Evolutionary conservation across 2,329 filamentous ascomycete species (phyloP).

Genomic region (Phialophora verrucosa): DNA sequence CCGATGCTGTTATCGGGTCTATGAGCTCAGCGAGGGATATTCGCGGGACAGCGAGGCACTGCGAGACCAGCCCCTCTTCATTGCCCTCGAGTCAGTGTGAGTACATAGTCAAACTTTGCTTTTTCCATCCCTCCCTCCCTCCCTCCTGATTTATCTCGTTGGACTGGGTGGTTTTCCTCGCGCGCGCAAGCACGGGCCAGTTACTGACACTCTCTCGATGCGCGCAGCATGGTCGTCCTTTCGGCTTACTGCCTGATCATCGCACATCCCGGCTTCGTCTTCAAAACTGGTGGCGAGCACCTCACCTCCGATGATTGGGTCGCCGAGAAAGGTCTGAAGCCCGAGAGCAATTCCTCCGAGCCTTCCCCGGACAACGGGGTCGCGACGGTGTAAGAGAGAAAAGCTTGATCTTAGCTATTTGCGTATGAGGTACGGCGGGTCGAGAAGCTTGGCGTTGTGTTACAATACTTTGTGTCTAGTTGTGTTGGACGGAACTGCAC

Average conservation of each 20-base stretch:
- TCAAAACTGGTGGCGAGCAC: slow-evolving; percentile 24
- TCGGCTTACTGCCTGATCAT: slow-evolving; percentile 28
- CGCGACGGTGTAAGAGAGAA: not conserved
- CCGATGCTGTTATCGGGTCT: slow-evolving; percentile 69
- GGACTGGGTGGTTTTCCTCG: not conserved
- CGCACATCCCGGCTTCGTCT: slow-evolving; percentile 35
- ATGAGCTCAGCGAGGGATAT: slow-evolving; percentile 61
- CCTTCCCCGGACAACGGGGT: not conserved
- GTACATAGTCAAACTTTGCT: not conserved
- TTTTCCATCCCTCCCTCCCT: not conserved
- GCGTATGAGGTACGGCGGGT: not conserved
- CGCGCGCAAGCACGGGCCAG: slow-evolving; percentile 7
- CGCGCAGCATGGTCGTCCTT: slow-evolving; percentile 32
- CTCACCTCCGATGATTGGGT: not conserved
- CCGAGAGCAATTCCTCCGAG: not conserved
- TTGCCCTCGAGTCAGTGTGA: slow-evolving; percentile 57
- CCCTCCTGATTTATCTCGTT: not conserved
- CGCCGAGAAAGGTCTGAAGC: not conserved
- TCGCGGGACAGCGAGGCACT: slow-evolving; percentile 59
- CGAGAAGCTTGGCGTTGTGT: not conserved
- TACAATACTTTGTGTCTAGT: too few relatives aligned
- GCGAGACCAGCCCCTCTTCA: slow-evolving; percentile 60
- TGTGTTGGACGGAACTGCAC: too few relatives aligned
- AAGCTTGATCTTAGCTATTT: not conserved
- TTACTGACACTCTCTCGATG: slow-evolving; percentile 21